Percentiles rank a stretch among this genome's conserved stretches.
These are phyloP conservation scores for Zygotorulaspora mrakii DNA, from an alignment of 1,139 yeast species.

Conservation along the genomic window DNA sequence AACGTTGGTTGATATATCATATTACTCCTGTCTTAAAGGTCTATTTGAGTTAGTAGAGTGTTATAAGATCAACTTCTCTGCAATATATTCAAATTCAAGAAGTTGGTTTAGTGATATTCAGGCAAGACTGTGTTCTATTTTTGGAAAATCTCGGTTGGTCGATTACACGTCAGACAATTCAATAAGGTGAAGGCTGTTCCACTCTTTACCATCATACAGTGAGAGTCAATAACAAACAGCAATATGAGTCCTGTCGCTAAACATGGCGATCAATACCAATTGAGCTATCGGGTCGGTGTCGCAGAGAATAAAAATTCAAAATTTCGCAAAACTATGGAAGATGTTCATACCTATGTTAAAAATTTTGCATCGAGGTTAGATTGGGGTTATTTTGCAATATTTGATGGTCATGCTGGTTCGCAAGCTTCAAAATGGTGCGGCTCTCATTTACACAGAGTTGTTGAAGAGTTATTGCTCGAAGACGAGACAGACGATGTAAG, in stretches of 20 bases:
- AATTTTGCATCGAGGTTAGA: conserved; percentile 85
- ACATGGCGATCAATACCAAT: conserved; percentile 38
- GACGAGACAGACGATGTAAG: conserved; percentile 48
- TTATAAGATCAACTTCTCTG: no score
- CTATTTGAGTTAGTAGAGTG: no score
- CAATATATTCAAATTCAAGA: no score
- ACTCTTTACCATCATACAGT: no score
- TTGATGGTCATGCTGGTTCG: conserved; percentile 97
- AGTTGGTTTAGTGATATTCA: no score
- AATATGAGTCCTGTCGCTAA: conserved; percentile 6
- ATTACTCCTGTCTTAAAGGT: no score
- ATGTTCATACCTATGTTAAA: conserved; percentile 89
- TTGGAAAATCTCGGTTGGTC: no score
- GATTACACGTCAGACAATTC: no score
- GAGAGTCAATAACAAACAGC: no score
- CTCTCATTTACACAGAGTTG: conserved; percentile 60
- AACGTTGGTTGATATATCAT: no score
- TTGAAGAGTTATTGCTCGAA: conserved; percentile 37
- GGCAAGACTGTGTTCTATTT: no score
- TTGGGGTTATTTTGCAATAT: conserved; percentile 94
- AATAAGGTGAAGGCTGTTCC: no score
- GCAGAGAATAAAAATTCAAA: conserved; percentile 81
- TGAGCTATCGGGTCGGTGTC: conserved; percentile 77
- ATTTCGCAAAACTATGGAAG: conserved; percentile 91
- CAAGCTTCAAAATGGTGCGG: conserved; percentile 97